Evolutionary conservation across 2,329 filamentous ascomycete genomes (phyloP).

Genomic region (Phyllosticta citribraziliensis): DNA sequence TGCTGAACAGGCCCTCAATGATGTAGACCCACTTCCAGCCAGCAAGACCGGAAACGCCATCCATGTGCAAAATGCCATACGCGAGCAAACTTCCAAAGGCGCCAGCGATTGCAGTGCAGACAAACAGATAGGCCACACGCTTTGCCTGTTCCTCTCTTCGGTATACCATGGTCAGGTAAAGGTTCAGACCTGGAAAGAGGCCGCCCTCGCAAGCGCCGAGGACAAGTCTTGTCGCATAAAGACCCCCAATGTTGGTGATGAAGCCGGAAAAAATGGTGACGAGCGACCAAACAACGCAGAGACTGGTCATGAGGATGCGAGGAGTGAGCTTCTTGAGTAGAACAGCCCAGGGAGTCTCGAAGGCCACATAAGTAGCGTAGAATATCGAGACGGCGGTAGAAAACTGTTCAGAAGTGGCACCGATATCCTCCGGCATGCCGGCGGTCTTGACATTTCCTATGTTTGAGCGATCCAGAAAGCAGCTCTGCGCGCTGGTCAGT

Average conservation of each 20-base stretch:
- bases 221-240: slow-evolving; percentile 33
- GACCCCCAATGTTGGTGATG: slow-evolving; percentile 30
- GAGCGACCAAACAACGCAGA: slow-evolving; percentile 40
- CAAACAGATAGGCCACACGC: slow-evolving; percentile 33
- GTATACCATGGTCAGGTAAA: slow-evolving; percentile 34
- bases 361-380: slow-evolving; percentile 42
- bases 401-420: slow-evolving; percentile 32
- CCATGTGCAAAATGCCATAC: slow-evolving; percentile 33
- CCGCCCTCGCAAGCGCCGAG: slow-evolving; percentile 16
- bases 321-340: slow-evolving; percentile 38
- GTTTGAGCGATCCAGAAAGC: slow-evolving; percentile 46
- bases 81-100: slow-evolving; percentile 30
- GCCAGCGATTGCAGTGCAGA: slow-evolving; percentile 24
- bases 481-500: slow-evolving; percentile 18
- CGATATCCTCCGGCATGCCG: slow-evolving; percentile 38
- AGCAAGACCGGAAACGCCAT: slow-evolving; percentile 34
- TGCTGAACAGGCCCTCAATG: slow-evolving; percentile 16
- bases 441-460: slow-evolving; percentile 44
- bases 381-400: slow-evolving; percentile 43
- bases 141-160: slow-evolving; percentile 32
- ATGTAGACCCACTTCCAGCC: slow-evolving; percentile 29
- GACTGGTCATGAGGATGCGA: slow-evolving; percentile 29
- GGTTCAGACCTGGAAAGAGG: slow-evolving; percentile 31
- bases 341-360: slow-evolving; percentile 40
- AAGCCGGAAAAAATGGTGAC: slow-evolving; percentile 41